Conservation (phyloP, 2,329 filamentous ascomycete genomes). For the Xylaria sp. region DNA sequence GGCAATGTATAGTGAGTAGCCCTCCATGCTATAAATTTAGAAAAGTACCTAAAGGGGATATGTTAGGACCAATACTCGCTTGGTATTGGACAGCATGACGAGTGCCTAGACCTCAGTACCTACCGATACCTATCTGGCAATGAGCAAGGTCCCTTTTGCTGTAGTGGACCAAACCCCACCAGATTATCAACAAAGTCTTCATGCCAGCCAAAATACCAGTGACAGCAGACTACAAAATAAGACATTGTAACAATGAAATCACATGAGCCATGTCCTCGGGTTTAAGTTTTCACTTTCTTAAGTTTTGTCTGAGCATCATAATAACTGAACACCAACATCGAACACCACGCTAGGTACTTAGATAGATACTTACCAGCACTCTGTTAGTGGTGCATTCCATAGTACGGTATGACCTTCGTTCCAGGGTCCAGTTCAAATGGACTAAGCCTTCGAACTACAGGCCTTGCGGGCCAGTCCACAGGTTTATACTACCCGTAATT, state of each 20-base stretch:
- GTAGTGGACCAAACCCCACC: conserved; percentile 1
- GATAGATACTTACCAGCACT: too few relatives aligned
- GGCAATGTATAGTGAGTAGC: conserved; percentile 33
- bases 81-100: conserved; percentile 32
- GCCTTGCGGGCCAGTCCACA: not conserved
- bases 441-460: not conserved
- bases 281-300: not conserved
- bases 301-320: not conserved
- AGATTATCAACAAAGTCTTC: not conserved
- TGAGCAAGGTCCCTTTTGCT: not conserved
- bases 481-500: not conserved
- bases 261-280: not conserved
- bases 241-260: not conserved
- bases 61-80: conserved; percentile 23
- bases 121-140: conserved; percentile 32
- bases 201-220: conserved; percentile 9
- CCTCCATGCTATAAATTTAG: conserved; percentile 4
- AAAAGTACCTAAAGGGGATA: conserved; percentile 37
- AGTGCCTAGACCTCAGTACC: conserved; percentile 32
- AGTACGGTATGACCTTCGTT: not conserved
- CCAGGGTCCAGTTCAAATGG: not conserved
- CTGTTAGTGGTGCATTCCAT: not conserved
- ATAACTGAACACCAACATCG: not conserved
- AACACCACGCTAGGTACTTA: not conserved
- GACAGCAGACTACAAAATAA: conserved; percentile 6